These are phyloP conservation scores for Lasiodiplodia sp. DNA, from an alignment of 2,329 filamentous ascomycete species.

Conservation along the genomic window DNA sequence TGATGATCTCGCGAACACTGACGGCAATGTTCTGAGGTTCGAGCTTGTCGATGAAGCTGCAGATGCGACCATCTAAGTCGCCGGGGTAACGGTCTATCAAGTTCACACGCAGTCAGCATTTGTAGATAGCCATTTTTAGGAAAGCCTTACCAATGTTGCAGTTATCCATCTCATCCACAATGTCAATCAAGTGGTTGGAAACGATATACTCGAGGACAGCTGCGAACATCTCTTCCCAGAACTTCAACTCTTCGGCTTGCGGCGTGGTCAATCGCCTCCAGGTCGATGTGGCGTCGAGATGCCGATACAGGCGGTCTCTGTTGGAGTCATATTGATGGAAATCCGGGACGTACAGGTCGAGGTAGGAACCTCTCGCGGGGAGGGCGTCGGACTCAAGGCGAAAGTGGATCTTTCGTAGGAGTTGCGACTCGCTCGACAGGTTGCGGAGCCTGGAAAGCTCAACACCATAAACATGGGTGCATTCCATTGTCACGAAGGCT, in stretches of 20 bases:
- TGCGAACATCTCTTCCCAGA: conserved; percentile 43
- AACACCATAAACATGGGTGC: conserved; percentile 20
- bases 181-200: conserved; percentile 33
- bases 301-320: conserved; percentile 32
- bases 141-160: conserved; percentile 17
- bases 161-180: conserved; percentile 31
- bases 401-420: conserved; percentile 20
- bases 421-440: background rate
- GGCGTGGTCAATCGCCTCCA: conserved; percentile 44
- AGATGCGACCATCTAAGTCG: conserved; percentile 31
- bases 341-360: conserved; percentile 26
- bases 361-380: conserved; percentile 2
- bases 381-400: conserved; percentile 18
- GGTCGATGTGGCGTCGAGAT: conserved; percentile 45
- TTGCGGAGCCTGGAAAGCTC: conserved; percentile 29
- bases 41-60: conserved; percentile 32
- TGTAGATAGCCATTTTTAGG: background rate
- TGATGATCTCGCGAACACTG: conserved; percentile 36
- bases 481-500: conserved; percentile 13
- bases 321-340: conserved; percentile 16
- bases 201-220: conserved; percentile 36
- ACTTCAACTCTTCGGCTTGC: conserved; percentile 41
- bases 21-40: conserved; percentile 31
- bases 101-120: background rate
- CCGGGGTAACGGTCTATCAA: conserved; percentile 9